Conservation (phyloP, 306 rosid species). For the Fragaria nilgerrensis region DNA sequence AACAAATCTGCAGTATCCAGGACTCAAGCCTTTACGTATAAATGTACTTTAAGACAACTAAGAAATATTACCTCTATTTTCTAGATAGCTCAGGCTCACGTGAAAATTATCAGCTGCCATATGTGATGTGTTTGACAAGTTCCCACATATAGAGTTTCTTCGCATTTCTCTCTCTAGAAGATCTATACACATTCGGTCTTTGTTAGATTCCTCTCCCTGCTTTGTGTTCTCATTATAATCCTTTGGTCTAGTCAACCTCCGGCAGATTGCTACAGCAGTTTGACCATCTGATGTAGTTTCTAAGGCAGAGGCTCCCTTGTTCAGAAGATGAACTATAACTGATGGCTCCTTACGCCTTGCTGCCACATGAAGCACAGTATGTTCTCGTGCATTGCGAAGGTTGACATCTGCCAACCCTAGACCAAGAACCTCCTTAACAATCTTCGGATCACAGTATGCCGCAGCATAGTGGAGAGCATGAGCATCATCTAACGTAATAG, state of each 20-base stretch:
- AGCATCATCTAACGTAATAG: slow-evolving; percentile 69
- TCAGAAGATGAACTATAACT: slow-evolving; percentile 65
- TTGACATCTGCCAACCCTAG: slow-evolving; percentile 54
- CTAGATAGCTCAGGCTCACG: slow-evolving; percentile 64
- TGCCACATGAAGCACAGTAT: slow-evolving; percentile 78
- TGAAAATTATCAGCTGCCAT: slow-evolving; percentile 55
- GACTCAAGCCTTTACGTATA: background rate
- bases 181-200: slow-evolving; percentile 77
- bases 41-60: background rate
- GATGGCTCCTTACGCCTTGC: slow-evolving; percentile 86
- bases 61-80: slow-evolving; percentile 70
- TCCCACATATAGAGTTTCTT: slow-evolving; percentile 51
- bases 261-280: slow-evolving; percentile 81
- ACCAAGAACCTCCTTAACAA: slow-evolving; percentile 70
- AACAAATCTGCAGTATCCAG: background rate
- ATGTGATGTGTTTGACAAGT: slow-evolving; percentile 42
- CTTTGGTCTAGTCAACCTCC: slow-evolving; percentile 75
- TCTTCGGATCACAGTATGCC: slow-evolving; percentile 84
- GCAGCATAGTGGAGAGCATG: slow-evolving; percentile 77
- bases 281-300: slow-evolving; percentile 71
- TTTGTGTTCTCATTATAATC: slow-evolving; percentile 52
- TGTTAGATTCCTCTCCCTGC: slow-evolving; percentile 66
- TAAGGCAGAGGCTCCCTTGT: slow-evolving; percentile 60
- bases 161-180: slow-evolving; percentile 85
- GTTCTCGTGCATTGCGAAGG: slow-evolving; percentile 51